Conservation (phyloP, 495 filamentous ascomycete species). For the Aspergillus sclerotioniger region DNA sequence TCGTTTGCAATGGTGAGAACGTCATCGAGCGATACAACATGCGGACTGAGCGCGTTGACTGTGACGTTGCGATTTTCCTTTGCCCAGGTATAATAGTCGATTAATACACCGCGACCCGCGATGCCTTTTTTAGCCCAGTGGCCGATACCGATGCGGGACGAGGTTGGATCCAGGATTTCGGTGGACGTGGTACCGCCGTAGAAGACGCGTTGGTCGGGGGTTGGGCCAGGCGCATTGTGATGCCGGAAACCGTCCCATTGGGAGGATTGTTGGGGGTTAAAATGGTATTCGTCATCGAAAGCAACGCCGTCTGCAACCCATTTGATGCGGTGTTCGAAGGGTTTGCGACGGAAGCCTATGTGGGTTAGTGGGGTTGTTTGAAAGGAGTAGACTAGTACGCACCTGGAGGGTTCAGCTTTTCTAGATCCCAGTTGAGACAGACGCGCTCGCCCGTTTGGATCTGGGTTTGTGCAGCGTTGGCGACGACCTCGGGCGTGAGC, state of each 20-base stretch:
- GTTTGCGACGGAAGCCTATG: constrained; percentile 53
- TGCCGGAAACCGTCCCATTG: constrained; percentile 82
- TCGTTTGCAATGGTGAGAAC: constrained; percentile 50
- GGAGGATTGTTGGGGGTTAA: constrained; percentile 74
- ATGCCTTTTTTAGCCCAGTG: constrained; percentile 51
- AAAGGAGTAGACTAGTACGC: constrained; percentile 1
- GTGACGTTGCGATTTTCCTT: constrained; percentile 40
- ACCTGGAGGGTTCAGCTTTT: constrained; percentile 48
- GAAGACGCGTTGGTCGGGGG: constrained; percentile 39
- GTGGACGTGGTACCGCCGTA: constrained; percentile 52
- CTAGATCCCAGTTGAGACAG: constrained; percentile 52
- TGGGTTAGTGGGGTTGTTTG: neutral
- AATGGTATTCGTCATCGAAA: constrained; percentile 66
- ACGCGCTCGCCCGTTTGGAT: constrained; percentile 50
- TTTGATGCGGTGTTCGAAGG: constrained; percentile 58
- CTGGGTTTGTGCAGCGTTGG: constrained; percentile 43
- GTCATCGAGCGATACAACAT: constrained; percentile 58
- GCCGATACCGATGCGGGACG: constrained; percentile 51
- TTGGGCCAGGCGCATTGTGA: constrained; percentile 39
- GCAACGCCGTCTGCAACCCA: constrained; percentile 46
- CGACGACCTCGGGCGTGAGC: constrained; percentile 49
- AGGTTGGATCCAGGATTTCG: constrained; percentile 53
- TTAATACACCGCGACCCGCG: constrained; percentile 54
- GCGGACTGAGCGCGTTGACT: constrained; percentile 56
- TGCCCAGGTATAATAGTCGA: constrained; percentile 54